These are phyloP conservation scores for Cynanchum wilfordii DNA, from an alignment of 257 asterid species.

Conservation along the genomic window DNA sequence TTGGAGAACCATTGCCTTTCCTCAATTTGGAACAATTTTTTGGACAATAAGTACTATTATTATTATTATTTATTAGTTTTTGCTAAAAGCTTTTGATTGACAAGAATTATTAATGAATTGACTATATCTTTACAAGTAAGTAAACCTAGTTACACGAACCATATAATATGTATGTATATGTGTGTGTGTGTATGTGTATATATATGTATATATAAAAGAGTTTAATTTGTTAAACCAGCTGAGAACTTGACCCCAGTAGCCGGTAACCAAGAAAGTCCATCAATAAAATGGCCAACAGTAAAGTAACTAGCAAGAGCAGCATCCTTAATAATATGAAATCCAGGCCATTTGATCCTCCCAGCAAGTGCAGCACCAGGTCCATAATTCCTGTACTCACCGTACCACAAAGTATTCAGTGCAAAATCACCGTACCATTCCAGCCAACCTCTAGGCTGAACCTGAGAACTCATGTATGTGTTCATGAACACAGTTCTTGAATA, in stretches of 20 bases:
- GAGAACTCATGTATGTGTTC: slow-evolving; percentile 71
- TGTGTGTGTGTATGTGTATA: not conserved
- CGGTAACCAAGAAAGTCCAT: slow-evolving; percentile 90
- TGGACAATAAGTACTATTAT: too few relatives aligned
- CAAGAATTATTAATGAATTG: not conserved
- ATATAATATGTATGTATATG: too few relatives aligned
- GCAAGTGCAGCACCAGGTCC: slow-evolving; percentile 73
- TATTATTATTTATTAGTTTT: too few relatives aligned
- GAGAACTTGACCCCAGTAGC: slow-evolving; percentile 71
- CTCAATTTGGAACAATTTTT: too few relatives aligned
- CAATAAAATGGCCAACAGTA: slow-evolving; percentile 60
- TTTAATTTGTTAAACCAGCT: slow-evolving; percentile 50
- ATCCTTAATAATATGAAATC: slow-evolving; percentile 61
- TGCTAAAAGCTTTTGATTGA: too few relatives aligned
- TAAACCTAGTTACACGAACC: too few relatives aligned
- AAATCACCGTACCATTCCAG: slow-evolving; percentile 82
- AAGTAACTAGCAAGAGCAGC: slow-evolving; percentile 62
- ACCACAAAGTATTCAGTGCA: slow-evolving; percentile 73
- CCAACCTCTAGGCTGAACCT: slow-evolving; percentile 97
- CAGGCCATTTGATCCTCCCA: slow-evolving; percentile 77
- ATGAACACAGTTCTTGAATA: slow-evolving; percentile 73
- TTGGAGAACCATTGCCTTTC: too few relatives aligned
- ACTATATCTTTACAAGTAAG: not conserved
- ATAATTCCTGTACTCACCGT: slow-evolving; percentile 85
- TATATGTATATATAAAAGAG: not conserved